Evolutionary conservation across 2,329 filamentous ascomycete species (phyloP), one percentile per base, ranked within the genome.

Genomic region (Aplosporella prunicola): DNA sequence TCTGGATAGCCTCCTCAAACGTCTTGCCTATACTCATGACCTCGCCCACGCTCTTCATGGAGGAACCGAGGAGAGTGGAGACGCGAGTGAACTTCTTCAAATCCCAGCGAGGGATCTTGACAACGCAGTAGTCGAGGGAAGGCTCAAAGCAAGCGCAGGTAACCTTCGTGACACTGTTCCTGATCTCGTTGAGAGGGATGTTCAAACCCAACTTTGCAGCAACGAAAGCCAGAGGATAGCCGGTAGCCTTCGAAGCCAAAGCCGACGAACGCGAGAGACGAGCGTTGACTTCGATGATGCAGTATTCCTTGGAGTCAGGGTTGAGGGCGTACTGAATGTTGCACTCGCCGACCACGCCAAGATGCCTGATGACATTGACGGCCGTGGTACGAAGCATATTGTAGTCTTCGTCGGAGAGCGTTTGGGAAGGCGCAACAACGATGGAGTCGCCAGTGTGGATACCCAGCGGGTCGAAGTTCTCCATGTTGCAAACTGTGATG

Each of bases 401-500:
- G 71, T 96, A 98, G 62, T 98, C 91, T 58, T 95, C 87, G 43
- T 98, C 89, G 3, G 87, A 94, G 14, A 98, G 71, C 0, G 91
- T 98, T 63, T 96, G 91, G 3, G 89, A 96, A 26, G 91, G 91
- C 7, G 91, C 91, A 31, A 98, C 91, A 35, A 98, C 91, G 48
- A 98, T 95, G 9, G 89, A 96, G 58, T 98, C 91, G 60, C 91
- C 91, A 3, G 91, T 98, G 57, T 96, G 91, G 45, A 96, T 96
- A 52, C 91, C 91, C 2, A 98, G 78, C 39, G 91, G 91, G 60
- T 98, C 91, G 55, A 98, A 98, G 67, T 98, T 98, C 68, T 98
- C 91, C 91, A 98, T 96, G 69, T 98, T 98, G 63, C 91, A 98
- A 44, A 98, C 91, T 5, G 91, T 98, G 58, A 98, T 96, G 60